Conservation (phyloP, 306 rosid species). For the Gleditsia sinensis region DNA sequence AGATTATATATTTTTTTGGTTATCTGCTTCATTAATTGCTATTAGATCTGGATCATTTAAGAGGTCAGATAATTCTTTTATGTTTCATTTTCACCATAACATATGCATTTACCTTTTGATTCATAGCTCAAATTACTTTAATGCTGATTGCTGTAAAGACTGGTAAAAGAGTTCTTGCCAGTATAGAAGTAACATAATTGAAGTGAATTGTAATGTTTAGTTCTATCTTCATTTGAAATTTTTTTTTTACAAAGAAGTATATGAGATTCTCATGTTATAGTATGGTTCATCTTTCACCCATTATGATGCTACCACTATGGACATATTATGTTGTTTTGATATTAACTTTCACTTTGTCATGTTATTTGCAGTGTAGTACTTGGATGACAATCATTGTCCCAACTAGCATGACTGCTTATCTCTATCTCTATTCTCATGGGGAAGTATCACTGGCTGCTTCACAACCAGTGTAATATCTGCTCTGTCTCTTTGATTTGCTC, state of each 20-base stretch:
- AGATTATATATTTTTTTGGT: not conserved
- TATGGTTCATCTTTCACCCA: not conserved
- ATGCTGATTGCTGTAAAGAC: no score
- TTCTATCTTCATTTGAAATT: not conserved
- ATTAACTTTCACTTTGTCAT: conserved; percentile 28
- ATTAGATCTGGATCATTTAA: not conserved
- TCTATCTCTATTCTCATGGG: conserved; percentile 95
- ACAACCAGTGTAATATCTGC: conserved; percentile 73
- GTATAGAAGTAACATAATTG: not conserved
- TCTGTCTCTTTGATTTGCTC: conserved; percentile 18
- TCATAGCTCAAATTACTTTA: no score
- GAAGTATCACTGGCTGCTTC: conserved; percentile 98
- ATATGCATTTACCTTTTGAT: not conserved
- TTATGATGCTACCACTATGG: conserved; percentile 6
- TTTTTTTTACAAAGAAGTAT: not conserved
- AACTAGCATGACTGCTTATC: conserved; percentile 96
- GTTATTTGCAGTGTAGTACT: conserved; percentile 87
- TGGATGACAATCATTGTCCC: conserved; percentile 99
- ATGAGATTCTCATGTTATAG: conserved; percentile 1
- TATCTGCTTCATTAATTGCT: not conserved
- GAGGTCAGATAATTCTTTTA: not conserved
- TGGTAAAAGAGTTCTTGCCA: not conserved
- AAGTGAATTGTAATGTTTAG: not conserved
- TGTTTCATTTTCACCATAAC: not conserved
- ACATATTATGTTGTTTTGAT: conserved; percentile 7